Evolutionary conservation across 768 basidiomycete genomes (phyloP), one percentile per base, ranked within the genome.

Genomic region (Suillus spraguei): DNA sequence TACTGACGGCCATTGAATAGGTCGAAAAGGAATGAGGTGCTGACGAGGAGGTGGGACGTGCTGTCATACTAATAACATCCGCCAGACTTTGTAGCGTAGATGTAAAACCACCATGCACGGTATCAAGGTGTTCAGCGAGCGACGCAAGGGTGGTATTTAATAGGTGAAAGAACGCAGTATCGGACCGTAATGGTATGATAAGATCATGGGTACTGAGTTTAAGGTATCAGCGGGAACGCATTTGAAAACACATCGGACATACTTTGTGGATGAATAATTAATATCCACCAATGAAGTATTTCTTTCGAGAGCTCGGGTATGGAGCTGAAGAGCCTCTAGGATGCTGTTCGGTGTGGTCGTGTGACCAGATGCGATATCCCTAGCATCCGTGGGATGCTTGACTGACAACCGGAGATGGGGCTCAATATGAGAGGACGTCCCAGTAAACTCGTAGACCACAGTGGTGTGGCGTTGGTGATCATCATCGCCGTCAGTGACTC

Each of bases 121-220:
- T 68, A 53, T 77, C 67, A 69, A 90, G 76, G 77, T 90, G 79
- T 14, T 72, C 71, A 22, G 82, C 80, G 28, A 89, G 83, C 0
- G 85, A 80, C 50, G 86, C 81, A 13, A 91, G 76, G 6, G 86
- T 82, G 0, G 82, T 80, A 1, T 83, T 84, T 58, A 97, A 83
- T 33, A 92, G 82, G 24, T 86, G 81, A 74, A 94, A 92, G 78
- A 98, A 97, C 3, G 85, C 85, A 14, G 84, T 80, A 70, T 96
- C 94, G 39, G 91, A 87, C n/a, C 83, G 81, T 7, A 97, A 85
- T 3, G 92, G 89, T 41, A 97, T 89, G 59, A 92, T 81, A 8
- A 94, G 72, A 69, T 95, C 90, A 9, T 77, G 69, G 17, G 58
- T 58, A 13, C 65, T 68, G 32, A 20, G 4, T 60, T 32, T 38